Percentiles rank a stretch among this genome's conserved stretches.
These are phyloP conservation scores for Lecanosticta acicola DNA, from an alignment of 2,329 filamentous ascomycete species.

Conservation along the genomic window DNA sequence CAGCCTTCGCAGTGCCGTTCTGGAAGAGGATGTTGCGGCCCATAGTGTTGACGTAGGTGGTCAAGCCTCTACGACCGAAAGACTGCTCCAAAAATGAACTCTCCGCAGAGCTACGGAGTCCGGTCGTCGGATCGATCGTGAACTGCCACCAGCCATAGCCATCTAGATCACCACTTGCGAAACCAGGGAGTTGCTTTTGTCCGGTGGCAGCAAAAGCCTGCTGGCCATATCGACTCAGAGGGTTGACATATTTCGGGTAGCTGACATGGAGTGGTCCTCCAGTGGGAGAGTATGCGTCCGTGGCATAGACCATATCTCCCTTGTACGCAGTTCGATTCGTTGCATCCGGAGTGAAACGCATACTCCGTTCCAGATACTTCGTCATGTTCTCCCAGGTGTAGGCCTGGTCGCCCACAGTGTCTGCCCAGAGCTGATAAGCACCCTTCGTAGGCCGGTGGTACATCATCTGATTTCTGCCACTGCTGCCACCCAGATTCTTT, in stretches of 20 bases:
- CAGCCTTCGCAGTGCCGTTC: slow-evolving; percentile 17
- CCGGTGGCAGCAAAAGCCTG: slow-evolving; percentile 26
- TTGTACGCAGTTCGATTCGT: slow-evolving; percentile 12
- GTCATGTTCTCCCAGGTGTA: slow-evolving; percentile 57
- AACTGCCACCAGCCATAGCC: slow-evolving; percentile 21
- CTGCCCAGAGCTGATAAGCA: slow-evolving; percentile 36
- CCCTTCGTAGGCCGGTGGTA: slow-evolving; percentile 29
- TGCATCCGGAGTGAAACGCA: slow-evolving; percentile 15
- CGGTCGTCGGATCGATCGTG: slow-evolving; percentile 31
- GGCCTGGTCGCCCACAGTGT: slow-evolving; percentile 54
- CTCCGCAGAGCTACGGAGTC: slow-evolving; percentile 24
- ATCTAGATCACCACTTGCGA: slow-evolving; percentile 24
- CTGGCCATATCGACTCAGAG: slow-evolving; percentile 26
- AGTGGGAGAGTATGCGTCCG: slow-evolving; percentile 14
- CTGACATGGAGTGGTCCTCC: slow-evolving; percentile 33
- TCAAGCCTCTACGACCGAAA: slow-evolving; percentile 20
- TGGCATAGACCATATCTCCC: slow-evolving; percentile 5
- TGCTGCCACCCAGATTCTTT: slow-evolving; percentile 26
- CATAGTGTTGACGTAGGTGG: slow-evolving; percentile 30
- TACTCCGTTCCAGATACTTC: slow-evolving; percentile 45
- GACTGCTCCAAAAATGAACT: slow-evolving; percentile 22
- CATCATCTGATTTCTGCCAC: slow-evolving; percentile 24
- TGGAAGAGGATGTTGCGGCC: slow-evolving; percentile 34
- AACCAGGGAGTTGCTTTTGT: slow-evolving; percentile 24
- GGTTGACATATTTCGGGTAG: slow-evolving; percentile 27